Evolutionary conservation across 441 rosid species (phyloP).

Genomic region (Aleurites moluccanus): DNA sequence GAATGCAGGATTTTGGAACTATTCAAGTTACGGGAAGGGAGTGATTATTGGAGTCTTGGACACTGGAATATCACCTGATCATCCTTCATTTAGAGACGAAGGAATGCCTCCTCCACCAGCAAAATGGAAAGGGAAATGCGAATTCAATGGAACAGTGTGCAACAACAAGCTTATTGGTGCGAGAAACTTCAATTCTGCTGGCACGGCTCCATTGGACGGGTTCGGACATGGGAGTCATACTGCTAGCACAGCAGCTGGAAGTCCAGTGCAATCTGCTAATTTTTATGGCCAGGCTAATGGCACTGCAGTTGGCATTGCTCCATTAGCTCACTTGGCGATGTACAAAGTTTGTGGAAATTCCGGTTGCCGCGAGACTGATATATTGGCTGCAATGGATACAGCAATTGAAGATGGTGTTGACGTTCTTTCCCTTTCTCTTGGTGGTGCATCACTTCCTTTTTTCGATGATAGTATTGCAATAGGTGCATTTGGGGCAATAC

Average conservation of each 20-base stretch:
- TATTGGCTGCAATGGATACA: conserved; percentile 54
- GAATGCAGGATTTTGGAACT: conserved; percentile 36
- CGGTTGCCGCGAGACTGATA: conserved; percentile 44
- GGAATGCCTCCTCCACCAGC: conserved; percentile 47
- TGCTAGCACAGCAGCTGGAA: conserved; percentile 51
- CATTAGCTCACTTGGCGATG: conserved; percentile 48
- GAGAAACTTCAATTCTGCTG: no score
- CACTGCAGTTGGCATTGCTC: conserved; percentile 53
- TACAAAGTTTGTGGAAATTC: conserved; percentile 49
- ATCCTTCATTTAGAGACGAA: conserved; percentile 43
- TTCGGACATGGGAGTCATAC: conserved; percentile 56
- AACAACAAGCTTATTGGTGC: conserved; percentile 50
- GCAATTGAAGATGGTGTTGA: conserved; percentile 54
- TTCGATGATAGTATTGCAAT: conserved; percentile 40
- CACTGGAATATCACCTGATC: conserved; percentile 34
- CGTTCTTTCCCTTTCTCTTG: no score
- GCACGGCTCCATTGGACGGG: no score
- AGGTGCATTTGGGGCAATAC: conserved; percentile 48
- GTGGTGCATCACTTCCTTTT: no score
- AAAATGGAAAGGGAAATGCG: conserved; percentile 45
- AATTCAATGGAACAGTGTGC: conserved; percentile 30
- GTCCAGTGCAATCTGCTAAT: conserved; percentile 34
- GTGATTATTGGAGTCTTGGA: conserved; percentile 45
- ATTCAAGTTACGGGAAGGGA: conserved; percentile 44
- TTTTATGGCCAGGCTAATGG: conserved; percentile 48